Evolutionary conservation across 1,284 basidiomycete species (phyloP).

Genomic region (Pyrrhoderma noxium): DNA sequence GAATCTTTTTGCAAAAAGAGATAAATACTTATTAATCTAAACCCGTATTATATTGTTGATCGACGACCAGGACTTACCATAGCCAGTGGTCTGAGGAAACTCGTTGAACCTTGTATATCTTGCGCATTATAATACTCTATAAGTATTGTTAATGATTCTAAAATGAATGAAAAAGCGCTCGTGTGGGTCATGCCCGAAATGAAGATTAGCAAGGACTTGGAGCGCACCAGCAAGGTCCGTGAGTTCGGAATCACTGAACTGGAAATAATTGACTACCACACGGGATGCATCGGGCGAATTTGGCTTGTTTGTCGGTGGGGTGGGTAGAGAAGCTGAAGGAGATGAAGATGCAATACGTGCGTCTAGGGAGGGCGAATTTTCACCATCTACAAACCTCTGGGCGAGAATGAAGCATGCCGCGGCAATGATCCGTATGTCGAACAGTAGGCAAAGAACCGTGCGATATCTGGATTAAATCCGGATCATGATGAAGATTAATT

Average conservation of each 20-base stretch:
- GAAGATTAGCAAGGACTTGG: slow-evolving; percentile 13
- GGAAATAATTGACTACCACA: slow-evolving; percentile 58
- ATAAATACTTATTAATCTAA: neutral
- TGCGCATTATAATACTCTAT: slow-evolving; percentile 68
- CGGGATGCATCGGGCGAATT: slow-evolving; percentile 62
- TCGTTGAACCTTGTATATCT: slow-evolving; percentile 35
- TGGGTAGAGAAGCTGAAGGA: slow-evolving; percentile 59
- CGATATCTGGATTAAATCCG: slow-evolving; percentile 45
- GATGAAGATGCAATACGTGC: slow-evolving; percentile 56
- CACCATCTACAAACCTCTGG: slow-evolving; percentile 61
- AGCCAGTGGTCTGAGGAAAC: slow-evolving; percentile 44
- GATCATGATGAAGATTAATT: slow-evolving; percentile 9
- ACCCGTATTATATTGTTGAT: too few relatives aligned
- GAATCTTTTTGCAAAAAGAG: slow-evolving; percentile 10
- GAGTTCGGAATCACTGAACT: slow-evolving; percentile 52
- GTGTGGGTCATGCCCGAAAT: neutral
- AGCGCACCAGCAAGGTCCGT: slow-evolving; percentile 48
- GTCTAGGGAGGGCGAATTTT: slow-evolving; percentile 63
- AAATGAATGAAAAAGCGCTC: slow-evolving; percentile 2
- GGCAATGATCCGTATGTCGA: slow-evolving; percentile 59
- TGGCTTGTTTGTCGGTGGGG: slow-evolving; percentile 68
- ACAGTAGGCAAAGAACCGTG: slow-evolving; percentile 67
- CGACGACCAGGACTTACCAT: slow-evolving; percentile 34
- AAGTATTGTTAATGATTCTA: slow-evolving; percentile 58
- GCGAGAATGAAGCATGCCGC: slow-evolving; percentile 69